Evolutionary conservation across 2,329 filamentous ascomycete species (phyloP).

Genomic region (Colletotrichum shisoi): DNA sequence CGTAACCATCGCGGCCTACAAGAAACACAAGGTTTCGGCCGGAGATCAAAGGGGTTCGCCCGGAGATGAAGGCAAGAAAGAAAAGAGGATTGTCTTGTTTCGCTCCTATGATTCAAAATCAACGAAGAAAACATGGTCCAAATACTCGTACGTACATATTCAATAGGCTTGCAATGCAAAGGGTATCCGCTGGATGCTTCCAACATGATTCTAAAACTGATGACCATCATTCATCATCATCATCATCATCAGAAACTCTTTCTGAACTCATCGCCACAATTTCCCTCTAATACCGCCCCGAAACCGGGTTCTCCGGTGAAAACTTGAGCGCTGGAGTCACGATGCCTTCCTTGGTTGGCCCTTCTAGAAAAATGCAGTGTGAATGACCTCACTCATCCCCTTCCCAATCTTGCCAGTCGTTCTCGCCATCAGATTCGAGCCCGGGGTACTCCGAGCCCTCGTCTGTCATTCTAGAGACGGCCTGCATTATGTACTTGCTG

Average conservation of each 20-base stretch:
- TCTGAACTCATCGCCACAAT: background rate
- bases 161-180: background rate
- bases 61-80: too few relatives aligned
- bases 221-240: too few relatives aligned
- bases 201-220: background rate
- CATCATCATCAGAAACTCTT: too few relatives aligned
- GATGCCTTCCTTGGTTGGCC: background rate
- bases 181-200: conserved; percentile 12
- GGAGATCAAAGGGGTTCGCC: too few relatives aligned
- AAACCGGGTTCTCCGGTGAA: background rate
- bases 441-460: conserved; percentile 24
- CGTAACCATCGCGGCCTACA: too few relatives aligned
- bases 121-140: background rate
- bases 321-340: background rate
- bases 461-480: conserved; percentile 38
- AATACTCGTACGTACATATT: background rate
- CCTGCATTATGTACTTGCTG: conserved; percentile 42
- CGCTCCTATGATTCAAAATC: too few relatives aligned
- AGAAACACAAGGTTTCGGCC: background rate
- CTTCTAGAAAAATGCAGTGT: background rate
- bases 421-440: conserved; percentile 29
- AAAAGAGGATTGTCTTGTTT: too few relatives aligned
- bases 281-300: too few relatives aligned
- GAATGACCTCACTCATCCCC: background rate
- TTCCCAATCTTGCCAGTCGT: background rate